Conservation (phyloP, 2,329 filamentous ascomycete species). For the Colletotrichum lupini region DNA sequence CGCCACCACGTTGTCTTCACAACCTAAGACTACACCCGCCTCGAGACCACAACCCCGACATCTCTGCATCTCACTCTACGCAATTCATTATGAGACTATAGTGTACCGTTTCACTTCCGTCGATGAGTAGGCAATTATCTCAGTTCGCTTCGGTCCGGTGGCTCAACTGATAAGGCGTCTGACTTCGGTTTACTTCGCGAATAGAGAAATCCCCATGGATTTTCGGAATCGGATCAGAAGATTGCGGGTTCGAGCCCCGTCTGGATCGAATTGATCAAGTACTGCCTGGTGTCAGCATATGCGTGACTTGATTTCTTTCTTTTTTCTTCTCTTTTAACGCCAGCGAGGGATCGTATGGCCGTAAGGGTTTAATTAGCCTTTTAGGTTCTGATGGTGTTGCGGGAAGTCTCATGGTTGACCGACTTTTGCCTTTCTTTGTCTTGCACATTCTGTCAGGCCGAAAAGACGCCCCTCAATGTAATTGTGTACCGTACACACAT, state of each 20-base stretch:
- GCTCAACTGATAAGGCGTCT: neutral
- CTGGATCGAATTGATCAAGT: neutral
- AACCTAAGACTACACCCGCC: too few relatives aligned
- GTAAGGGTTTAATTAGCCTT: neutral
- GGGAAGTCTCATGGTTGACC: neutral
- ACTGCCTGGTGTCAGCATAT: neutral
- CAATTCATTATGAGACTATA: neutral
- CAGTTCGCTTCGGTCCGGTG: neutral
- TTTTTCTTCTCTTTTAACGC: neutral
- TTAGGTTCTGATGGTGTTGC: neutral
- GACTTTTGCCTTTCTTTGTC: neutral
- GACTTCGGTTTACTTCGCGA: neutral
- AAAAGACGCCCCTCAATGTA: too few relatives aligned
- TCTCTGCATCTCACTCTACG: neutral
- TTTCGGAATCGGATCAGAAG: neutral
- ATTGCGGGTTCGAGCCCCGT: neutral
- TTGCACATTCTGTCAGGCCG: neutral
- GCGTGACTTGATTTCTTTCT: neutral
- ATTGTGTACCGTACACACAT: too few relatives aligned
- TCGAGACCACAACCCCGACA: too few relatives aligned
- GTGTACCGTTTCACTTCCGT: neutral
- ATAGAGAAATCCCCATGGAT: neutral
- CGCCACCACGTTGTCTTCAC: neutral
- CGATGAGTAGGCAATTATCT: neutral
- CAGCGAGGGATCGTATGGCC: too few relatives aligned